Evolutionary conservation across 495 filamentous ascomycete genomes (phyloP).

Genomic region (Chlorociboria aeruginascens): DNA sequence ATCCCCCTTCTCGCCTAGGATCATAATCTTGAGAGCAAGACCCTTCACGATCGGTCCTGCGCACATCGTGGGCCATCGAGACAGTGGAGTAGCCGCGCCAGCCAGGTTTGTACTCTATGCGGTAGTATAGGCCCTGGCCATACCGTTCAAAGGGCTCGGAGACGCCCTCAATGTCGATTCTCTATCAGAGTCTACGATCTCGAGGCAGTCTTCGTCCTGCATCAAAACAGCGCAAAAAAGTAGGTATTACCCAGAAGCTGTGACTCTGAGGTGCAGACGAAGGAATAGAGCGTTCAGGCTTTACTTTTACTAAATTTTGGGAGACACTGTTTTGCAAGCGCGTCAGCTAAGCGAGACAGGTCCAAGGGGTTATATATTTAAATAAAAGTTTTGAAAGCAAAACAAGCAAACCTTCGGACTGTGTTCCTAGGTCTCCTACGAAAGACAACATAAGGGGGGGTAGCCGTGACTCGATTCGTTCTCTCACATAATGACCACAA

Average conservation of each 20-base stretch:
- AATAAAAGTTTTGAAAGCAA: too few relatives aligned
- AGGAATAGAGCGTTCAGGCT: too few relatives aligned
- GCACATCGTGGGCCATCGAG: conserved; percentile 41
- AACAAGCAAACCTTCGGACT: too few relatives aligned
- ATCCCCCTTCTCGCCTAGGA: conserved; percentile 4
- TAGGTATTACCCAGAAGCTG: not conserved
- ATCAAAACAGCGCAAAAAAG: not conserved
- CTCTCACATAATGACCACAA: too few relatives aligned
- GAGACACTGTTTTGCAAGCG: too few relatives aligned
- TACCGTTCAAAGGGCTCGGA: conserved; percentile 19
- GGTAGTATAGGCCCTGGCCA: conserved; percentile 25
- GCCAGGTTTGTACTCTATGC: conserved; percentile 42
- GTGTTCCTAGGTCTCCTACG: too few relatives aligned
- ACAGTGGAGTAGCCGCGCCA: conserved; percentile 38
- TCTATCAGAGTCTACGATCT: conserved; percentile 22
- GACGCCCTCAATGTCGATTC: conserved; percentile 18
- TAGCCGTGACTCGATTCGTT: too few relatives aligned
- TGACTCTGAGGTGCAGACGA: not conserved
- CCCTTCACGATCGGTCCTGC: not conserved
- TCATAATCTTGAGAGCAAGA: conserved; percentile 6
- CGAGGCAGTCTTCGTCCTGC: conserved; percentile 1
- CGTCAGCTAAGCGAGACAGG: too few relatives aligned
- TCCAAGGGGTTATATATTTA: too few relatives aligned
- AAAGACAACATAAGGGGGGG: too few relatives aligned
- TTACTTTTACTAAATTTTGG: too few relatives aligned